A percentile compares a stretch with the other conserved stretches of the same genome.
Conservation (phyloP, 73 alveolate species). For the Paramecium caudatum region DNA sequence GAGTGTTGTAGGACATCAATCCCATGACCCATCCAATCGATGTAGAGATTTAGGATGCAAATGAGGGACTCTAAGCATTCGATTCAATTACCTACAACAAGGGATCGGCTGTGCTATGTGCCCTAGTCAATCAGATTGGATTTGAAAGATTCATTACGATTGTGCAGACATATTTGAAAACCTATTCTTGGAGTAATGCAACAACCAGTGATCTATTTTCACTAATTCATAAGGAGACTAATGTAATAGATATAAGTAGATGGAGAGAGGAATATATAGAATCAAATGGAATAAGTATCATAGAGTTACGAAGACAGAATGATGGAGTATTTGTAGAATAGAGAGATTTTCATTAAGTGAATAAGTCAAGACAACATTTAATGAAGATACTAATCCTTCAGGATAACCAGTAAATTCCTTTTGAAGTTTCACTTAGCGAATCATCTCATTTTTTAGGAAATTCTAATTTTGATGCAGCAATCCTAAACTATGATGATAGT, state of each 20-base stretch:
- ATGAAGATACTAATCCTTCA: background rate
- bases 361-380: background rate
- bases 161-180: constrained; percentile 84
- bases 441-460: too few species aligned
- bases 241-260: background rate
- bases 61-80: constrained; percentile 90
- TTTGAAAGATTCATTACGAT: constrained; percentile 91
- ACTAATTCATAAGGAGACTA: constrained; percentile 79
- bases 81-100: constrained; percentile 97
- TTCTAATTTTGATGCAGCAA: constrained; percentile 3
- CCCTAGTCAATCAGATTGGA: constrained; percentile 89
- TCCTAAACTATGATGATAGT: background rate
- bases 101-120: constrained; percentile 94
- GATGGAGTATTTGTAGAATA: background rate
- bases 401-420: too few species aligned
- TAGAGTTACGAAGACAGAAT: background rate
- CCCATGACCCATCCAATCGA: constrained; percentile 94
- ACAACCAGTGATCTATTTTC: constrained; percentile 90
- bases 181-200: constrained; percentile 88
- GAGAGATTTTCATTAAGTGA: constrained; percentile 3
- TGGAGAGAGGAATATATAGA: constrained; percentile 27
- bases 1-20: constrained; percentile 84
- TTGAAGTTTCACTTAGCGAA: too few species aligned
- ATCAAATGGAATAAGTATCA: background rate
- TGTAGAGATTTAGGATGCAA: constrained; percentile 89